Base-by-base conservation (phyloP, 78 protist genomes). In the Monosiga brevicollis region DNA sequence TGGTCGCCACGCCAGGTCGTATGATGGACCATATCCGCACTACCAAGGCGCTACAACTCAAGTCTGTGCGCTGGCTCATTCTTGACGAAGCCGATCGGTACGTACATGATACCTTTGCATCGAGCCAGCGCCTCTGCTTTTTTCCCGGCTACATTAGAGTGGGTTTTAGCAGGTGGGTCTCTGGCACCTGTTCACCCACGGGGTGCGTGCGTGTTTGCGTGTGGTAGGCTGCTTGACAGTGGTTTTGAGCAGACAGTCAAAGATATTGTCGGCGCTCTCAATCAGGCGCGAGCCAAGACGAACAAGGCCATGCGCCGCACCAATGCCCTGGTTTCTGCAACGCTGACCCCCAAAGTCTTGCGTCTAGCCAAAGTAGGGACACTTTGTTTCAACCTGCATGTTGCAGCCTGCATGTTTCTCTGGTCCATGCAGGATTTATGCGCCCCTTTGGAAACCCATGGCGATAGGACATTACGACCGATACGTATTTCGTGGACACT, bases 51-150 rank as follows among this genome's bases (percentile, higher is more conserved):
- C 62, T 49, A 49, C 62, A 49, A 15, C 62, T 49, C 62, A 49
- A 49, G 62, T 20, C 29, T 15, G 15, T 90, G 23, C 76, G 41
- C 1, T 41, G 2, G 41, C 1, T 93, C 38, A 78, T 93, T 6
- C 34, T 93, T 32, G 95, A 93, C 82, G 95, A 93, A 81, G 93
- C 95, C n/a, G 95, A 92, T 42, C 86, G 92, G 26, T 32, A 83
- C 39, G 20, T 73, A 23, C 36, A 73, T 40, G n/a, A n/a, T n/a
- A 49, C 62, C 6, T 15, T 6, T 15, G 15, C 62, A 49, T 15
- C 6, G 29, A 49, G 6, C 29, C 62, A 49, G 15, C 6, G 6
- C 29, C 62, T 20, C 62, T 49, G 62, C 62, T 49, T 49, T 6
- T 20, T 15, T 6, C 15, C 29, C 62, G 62, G 6, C 6, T 15